These are phyloP conservation scores for Curvularia spicifera DNA, from an alignment of 2,329 filamentous ascomycete species.

Conservation along the genomic window DNA sequence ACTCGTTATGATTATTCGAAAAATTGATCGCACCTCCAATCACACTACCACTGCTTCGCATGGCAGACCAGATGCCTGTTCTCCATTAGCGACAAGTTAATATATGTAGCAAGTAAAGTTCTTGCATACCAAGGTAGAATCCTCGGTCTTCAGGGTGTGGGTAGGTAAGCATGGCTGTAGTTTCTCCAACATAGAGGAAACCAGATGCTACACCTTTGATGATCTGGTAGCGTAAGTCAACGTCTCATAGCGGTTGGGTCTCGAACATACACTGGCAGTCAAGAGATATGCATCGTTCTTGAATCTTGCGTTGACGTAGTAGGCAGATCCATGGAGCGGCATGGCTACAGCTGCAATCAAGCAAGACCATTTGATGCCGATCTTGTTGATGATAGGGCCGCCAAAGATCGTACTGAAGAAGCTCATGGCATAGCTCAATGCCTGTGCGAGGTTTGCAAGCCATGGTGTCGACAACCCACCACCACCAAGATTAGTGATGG, in stretches of 20 bases:
- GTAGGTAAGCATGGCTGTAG: constrained; percentile 21
- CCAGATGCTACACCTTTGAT: constrained; percentile 14
- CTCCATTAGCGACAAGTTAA: background rate
- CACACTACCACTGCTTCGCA: constrained; percentile 19
- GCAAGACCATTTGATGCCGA: constrained; percentile 19
- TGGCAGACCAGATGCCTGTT: constrained; percentile 19
- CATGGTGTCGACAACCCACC: constrained; percentile 19
- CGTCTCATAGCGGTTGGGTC: background rate
- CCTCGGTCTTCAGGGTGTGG: constrained; percentile 17
- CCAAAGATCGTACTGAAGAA: constrained; percentile 19
- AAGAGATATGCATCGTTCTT: constrained; percentile 12
- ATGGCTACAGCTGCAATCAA: constrained; percentile 18
- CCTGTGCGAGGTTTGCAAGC: constrained; percentile 19
- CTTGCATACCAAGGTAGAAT: constrained; percentile 14
- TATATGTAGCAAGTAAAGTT: background rate
- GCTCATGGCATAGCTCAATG: constrained; percentile 16
- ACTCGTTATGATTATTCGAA: constrained; percentile 13
- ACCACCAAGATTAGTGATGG: constrained; percentile 18
- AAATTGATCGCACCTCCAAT: constrained; percentile 21
- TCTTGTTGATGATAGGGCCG: constrained; percentile 20
- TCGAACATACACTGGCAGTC: constrained; percentile 9
- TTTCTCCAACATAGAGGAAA: constrained; percentile 18
- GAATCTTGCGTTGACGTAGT: constrained; percentile 17
- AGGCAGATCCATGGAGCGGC: constrained; percentile 17
- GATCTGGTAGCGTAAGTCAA: constrained; percentile 1